Evolutionary conservation across 1,284 basidiomycete genomes (phyloP), one percentile per base, ranked within the genome.

Genomic region (Singerocomus inundabilis): DNA sequence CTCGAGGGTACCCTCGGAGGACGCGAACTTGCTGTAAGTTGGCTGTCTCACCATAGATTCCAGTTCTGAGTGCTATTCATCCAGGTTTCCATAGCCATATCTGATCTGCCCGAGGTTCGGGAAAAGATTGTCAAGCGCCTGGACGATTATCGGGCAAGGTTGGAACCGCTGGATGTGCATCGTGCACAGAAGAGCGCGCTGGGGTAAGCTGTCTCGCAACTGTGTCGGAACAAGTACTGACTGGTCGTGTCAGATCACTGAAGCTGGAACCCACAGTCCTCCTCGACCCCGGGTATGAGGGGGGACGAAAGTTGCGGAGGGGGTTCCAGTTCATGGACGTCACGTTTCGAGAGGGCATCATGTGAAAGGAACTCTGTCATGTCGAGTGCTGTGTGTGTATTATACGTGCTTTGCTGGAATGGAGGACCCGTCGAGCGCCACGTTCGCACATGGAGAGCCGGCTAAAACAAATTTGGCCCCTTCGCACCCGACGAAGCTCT

Each of bases 31-130:
- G 64, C 75, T 32, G 80, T 79, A 58, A 51, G 72, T 39, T 1
- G 30, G 8, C 13, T 36, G 51, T 29, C 28, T 11, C 13, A 13
- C 15, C 7, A 30, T 30, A 30, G 6, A 11, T 13, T 24, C 18
- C 34, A 2, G 15, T 21, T 21, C 21, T 21, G n/a, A 16, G 31
- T 55, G 29, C 13, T 37, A 44, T 10, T 16, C 15, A 25, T 34
- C 16, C 29, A 79, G 78, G 79, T 83, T 10, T 70, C 71, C 16
- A 47, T 67, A 5, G 65, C 67, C 49, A 59, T 74, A 31, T 68
- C 64, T n/a, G 75, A 81, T 51, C 72, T 84, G 37, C 82, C 82
- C 1, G 80, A 82, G 51, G 70, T 74, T 16, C 49, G 57, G 32
- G 70, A 75, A 33, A 72, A 76, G 35, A 57, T 77, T 16, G 41